A percentile compares a stretch with the other conserved stretches of the same genome.
These are phyloP conservation scores for Rickenella mellea DNA, from an alignment of 768 basidiomycete species.

Conservation along the genomic window DNA sequence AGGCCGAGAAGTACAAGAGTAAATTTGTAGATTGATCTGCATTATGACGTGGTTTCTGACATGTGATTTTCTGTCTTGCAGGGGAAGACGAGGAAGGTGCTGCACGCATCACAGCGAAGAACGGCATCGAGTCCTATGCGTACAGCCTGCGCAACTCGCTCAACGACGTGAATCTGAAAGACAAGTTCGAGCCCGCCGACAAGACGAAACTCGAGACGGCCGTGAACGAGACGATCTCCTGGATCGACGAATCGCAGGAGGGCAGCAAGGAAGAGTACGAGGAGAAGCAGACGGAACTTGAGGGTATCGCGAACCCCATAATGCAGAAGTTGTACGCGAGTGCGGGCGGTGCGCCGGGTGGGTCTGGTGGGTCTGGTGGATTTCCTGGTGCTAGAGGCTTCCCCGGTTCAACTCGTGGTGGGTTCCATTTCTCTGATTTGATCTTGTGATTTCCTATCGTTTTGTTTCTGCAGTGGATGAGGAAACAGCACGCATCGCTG, in stretches of 20 bases:
- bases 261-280: conserved; percentile 93
- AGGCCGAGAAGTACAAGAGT: conserved; percentile 90
- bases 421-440: too few species aligned
- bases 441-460: too few species aligned
- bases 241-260: conserved; percentile 83
- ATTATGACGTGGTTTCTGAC: conserved; percentile 6
- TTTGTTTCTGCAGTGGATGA: conserved; percentile 86
- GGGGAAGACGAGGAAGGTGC: conserved; percentile 85
- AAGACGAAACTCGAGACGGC: conserved; percentile 74
- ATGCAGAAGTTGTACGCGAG: conserved; percentile 62
- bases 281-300: conserved; percentile 87
- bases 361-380: conserved; percentile 33
- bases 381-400: conserved; percentile 36
- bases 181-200: conserved; percentile 85
- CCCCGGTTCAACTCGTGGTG: too few species aligned
- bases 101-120: conserved; percentile 79
- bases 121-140: conserved; percentile 85
- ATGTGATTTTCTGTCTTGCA: conserved; percentile 18
- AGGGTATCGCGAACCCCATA: conserved; percentile 66
- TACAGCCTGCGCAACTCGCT: conserved; percentile 94
- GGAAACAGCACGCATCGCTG: conserved; percentile 66
- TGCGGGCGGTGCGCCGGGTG: conserved; percentile 38
- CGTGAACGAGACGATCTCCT: conserved; percentile 75
- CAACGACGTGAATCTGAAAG: conserved; percentile 73
- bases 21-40: conserved; percentile 15